Evolutionary conservation across 257 asterid species (phyloP).

Genomic region (Knoxia roxburghii): DNA sequence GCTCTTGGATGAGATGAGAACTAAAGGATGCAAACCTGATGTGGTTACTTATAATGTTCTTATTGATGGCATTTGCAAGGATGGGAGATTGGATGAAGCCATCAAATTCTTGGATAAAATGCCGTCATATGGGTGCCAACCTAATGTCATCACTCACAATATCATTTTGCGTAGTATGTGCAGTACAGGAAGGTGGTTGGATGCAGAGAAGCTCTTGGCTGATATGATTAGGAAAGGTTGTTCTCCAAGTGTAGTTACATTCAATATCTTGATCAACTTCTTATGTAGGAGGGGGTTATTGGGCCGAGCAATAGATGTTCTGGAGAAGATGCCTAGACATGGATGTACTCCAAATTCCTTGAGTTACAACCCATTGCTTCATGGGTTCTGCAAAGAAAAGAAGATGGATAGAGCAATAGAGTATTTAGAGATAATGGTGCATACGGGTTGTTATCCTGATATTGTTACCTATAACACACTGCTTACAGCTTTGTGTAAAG

Average conservation of each 20-base stretch:
- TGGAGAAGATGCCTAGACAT: constrained; percentile 71
- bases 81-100: constrained; percentile 76
- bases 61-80: constrained; percentile 73
- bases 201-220: constrained; percentile 65
- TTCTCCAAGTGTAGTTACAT: constrained; percentile 82
- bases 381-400: constrained; percentile 82
- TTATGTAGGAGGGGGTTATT: constrained; percentile 62
- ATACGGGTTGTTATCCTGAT: constrained; percentile 80
- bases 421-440: constrained; percentile 76
- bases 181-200: constrained; percentile 82
- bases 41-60: constrained; percentile 85
- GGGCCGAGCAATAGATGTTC: constrained; percentile 65
- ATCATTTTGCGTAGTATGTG: constrained; percentile 82
- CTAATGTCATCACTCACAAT: constrained; percentile 75
- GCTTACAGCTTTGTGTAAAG: constrained; percentile 83
- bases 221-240: constrained; percentile 77
- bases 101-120: constrained; percentile 57
- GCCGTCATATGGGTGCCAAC: constrained; percentile 68
- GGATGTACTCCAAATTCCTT: constrained; percentile 77
- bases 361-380: constrained; percentile 82
- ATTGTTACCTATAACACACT: constrained; percentile 80
- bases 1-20: constrained; percentile 78
- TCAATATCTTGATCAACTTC: constrained; percentile 74
- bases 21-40: constrained; percentile 70
- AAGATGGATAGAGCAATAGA: constrained; percentile 81